Conservation (phyloP, 345 rosid species). For the Acer saccharum region DNA sequence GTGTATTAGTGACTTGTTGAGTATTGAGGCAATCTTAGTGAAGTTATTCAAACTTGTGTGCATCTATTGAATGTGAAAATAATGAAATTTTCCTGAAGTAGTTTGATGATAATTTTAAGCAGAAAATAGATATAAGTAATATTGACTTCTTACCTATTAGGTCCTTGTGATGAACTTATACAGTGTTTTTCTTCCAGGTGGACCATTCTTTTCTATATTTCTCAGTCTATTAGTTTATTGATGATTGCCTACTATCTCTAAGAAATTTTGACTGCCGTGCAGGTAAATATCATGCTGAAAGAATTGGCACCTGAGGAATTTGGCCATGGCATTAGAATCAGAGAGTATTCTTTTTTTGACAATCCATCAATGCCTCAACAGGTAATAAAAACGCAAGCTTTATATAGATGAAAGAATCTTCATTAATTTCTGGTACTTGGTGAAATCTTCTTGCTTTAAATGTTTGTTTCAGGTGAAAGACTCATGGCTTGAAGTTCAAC, state of each 20-base stretch:
- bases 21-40: neutral
- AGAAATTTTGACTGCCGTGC: constrained; percentile 27
- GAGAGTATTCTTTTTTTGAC: constrained; percentile 86
- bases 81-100: neutral
- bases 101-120: neutral
- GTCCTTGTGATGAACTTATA: neutral
- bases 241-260: constrained; percentile 4
- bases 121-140: neutral
- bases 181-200: neutral
- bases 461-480: constrained; percentile 71
- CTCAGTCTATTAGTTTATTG: neutral
- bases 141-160: constrained; percentile 1
- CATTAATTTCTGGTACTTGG: neutral
- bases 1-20: neutral
- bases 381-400: constrained; percentile 38
- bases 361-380: constrained; percentile 82
- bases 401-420: neutral
- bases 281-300: constrained; percentile 83
- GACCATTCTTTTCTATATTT: neutral
- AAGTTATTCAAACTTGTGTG: neutral
- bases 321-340: constrained; percentile 75
- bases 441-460: constrained; percentile 1
- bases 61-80: constrained; percentile 7
- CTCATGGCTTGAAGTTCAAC: constrained; percentile 89
- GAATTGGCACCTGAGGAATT: constrained; percentile 75